A percentile compares a stretch with the other conserved stretches of the same genome.
Conservation (phyloP, 179 eudicot species). For the Kewa caespitosa region DNA sequence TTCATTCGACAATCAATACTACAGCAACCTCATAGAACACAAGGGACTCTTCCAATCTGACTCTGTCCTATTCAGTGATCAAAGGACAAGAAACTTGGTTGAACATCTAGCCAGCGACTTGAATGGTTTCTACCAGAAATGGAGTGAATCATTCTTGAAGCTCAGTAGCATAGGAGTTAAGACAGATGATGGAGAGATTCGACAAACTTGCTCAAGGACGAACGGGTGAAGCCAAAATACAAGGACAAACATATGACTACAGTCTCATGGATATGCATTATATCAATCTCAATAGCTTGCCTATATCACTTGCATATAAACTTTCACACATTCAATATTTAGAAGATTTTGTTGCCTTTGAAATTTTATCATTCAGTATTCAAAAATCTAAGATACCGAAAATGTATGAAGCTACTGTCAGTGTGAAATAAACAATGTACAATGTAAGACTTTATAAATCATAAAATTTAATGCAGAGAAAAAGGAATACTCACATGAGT, state of each 20-base stretch:
- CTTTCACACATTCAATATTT: slow-evolving; percentile 10
- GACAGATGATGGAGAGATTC: slow-evolving; percentile 41
- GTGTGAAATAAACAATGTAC: too few relatives aligned
- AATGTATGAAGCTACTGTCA: slow-evolving; percentile 11
- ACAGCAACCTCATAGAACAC: slow-evolving; percentile 37
- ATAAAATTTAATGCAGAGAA: background rate
- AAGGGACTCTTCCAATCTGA: slow-evolving; percentile 49
- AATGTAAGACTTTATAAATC: slow-evolving; percentile 5
- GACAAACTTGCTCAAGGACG: slow-evolving; percentile 40
- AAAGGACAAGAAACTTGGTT: slow-evolving; percentile 38
- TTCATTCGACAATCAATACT: slow-evolving; percentile 49
- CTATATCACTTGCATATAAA: slow-evolving; percentile 28
- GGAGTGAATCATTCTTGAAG: slow-evolving; percentile 41
- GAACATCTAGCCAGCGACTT: slow-evolving; percentile 33
- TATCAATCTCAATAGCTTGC: slow-evolving; percentile 4
- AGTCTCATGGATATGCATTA: background rate
- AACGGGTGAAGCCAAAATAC: slow-evolving; percentile 33
- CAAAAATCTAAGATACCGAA: background rate
- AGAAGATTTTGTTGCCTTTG: slow-evolving; percentile 1
- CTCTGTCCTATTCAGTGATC: slow-evolving; percentile 37
- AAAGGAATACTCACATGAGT: slow-evolving; percentile 2
- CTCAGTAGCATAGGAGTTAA: slow-evolving; percentile 38
- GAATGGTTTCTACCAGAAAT: slow-evolving; percentile 27
- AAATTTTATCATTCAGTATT: background rate
- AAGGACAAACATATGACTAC: background rate